Evolutionary conservation across 2,329 filamentous ascomycete genomes (phyloP), one percentile per base, ranked within the genome.

Genomic region (Truncatella angustata): DNA sequence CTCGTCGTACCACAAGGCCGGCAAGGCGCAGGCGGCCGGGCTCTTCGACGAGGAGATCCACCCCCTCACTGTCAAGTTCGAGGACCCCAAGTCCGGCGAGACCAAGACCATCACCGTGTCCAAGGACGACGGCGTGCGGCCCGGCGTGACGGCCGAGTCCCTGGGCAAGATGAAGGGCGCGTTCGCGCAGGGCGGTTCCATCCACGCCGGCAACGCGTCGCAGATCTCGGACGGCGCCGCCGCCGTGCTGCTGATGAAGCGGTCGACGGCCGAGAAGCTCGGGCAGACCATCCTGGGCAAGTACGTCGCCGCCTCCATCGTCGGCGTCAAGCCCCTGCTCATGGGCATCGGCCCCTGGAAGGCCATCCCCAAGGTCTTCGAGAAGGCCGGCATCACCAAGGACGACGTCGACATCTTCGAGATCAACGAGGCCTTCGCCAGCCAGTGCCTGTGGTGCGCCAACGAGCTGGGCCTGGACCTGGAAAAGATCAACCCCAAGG

Each of bases 341-440:
- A 97, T 99, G 94, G 94, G 94, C 57, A 80, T 96, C 60, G 94
- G 94, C 1, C 94, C 94, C 47, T 96, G 91, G 84, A 92, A 92
- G 73, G 92, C 94, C 52, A 97, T 99, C 65, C 94, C 94, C 58
- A 88, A 92, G 68, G 92, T 90, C 4, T 86, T 97, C 52, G 82
- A 90, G 68, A 92, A 94, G 70, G 90, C 92, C 0, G 91, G 92
- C 54, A 85, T 99, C 63, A 79, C 78, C 68, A 90, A 87, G 72
- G 87, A 96, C 52, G 93, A 97, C 61, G 91, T 99, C 26, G 94
- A 97, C 69, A 93, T 97, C 66, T 97, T 84, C 66, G 94, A 99
- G 82, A 97, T 99, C 81, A 99, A 99, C 78, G 94, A 99, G 82
- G 94, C 94, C 1, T 99, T 99, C 71, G 94, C 94, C 28, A 90